Conservation (phyloP, 2,329 filamentous ascomycete genomes). For the Colletotrichum sidae region DNA sequence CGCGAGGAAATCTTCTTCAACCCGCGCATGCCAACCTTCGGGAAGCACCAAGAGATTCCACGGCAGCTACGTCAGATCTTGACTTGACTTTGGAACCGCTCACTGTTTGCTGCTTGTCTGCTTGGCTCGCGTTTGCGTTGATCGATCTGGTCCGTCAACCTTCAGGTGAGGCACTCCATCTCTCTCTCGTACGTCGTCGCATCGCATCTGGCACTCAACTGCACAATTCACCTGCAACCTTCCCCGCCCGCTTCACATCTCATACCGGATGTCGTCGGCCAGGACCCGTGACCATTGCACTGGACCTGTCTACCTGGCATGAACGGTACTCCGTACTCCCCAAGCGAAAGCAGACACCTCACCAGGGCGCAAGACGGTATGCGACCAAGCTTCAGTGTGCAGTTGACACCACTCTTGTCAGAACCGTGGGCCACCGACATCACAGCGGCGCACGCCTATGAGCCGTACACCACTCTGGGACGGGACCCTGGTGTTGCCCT, state of each 20-base stretch:
- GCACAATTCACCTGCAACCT: too few relatives aligned
- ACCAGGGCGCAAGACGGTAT: slow-evolving; percentile 16
- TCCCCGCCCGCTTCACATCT: neutral
- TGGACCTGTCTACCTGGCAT: neutral
- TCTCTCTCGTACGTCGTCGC: slow-evolving; percentile 29
- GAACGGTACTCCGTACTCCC: neutral
- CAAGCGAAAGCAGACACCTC: slow-evolving; percentile 2
- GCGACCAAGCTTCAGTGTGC: neutral
- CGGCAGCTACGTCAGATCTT: too few relatives aligned
- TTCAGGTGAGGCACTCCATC: slow-evolving; percentile 19
- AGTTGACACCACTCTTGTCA: neutral
- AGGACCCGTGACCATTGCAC: neutral
- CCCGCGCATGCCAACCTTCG: slow-evolving; percentile 11
- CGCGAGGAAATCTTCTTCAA: slow-evolving; percentile 8
- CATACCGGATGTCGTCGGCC: neutral
- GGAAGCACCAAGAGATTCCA: slow-evolving; percentile 13
- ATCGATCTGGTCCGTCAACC: slow-evolving; percentile 25
- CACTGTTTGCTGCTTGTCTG: slow-evolving; percentile 1
- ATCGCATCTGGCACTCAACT: neutral
- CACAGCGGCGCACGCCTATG: slow-evolving; percentile 10
- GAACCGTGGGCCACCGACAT: slow-evolving; percentile 9
- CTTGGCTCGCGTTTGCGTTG: slow-evolving; percentile 22
- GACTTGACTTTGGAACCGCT: neutral
- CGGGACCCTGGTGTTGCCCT: slow-evolving; percentile 1
- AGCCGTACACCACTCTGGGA: neutral